Evolutionary conservation across 108 stramenopile genomes (phyloP), one percentile per base, ranked within the genome.

Genomic region (Aurantiochytrium sp.): DNA sequence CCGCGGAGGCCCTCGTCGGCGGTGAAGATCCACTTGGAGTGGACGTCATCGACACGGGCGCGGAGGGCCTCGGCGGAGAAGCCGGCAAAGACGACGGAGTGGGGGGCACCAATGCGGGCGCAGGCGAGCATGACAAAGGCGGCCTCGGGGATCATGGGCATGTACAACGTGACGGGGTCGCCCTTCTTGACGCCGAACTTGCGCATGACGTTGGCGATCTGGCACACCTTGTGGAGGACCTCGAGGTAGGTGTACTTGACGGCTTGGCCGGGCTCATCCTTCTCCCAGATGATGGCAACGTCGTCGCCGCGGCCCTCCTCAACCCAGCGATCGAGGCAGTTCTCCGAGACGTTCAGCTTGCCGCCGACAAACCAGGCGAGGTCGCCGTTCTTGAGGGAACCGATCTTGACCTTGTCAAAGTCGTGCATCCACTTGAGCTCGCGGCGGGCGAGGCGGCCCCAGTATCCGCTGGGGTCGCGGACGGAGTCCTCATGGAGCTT

Each of bases 71-170:
- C 97, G 59, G 97, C 94, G 43, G 95, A 95, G 89, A 98, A 99
- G 5, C 99, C 99, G 35, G 99, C 99, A 91, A 98, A 98, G 25
- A 99, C 97, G 10, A 99, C 98, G 16, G 96, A 97, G 92, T 98
- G 98, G 16, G 97, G 92, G 16, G 97, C 98, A 18, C 99, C 99
- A 72, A 99, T 97, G 42, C 99, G 93, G 47, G 98, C 95, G 91
- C 99, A 99, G 16, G 99, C 98, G 88, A 99, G 91, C 97, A 99
- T 98, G 73, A 96, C 97, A 93, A 98, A 96, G 88, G 96, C 95
- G 55, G 96, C 91, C 89, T 99, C 97, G 12, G 98, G 97, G 35
- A 98, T 96, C 99, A 99, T 99, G 76, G 99, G 99, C 98, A 98
- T 96, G 93, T 99, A 99, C 88, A 89, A 16, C 4, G 89, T 83